Evolutionary conservation across 352 stramenopile genomes (phyloP).

Genomic region (Elongisporangium undulatum): DNA sequence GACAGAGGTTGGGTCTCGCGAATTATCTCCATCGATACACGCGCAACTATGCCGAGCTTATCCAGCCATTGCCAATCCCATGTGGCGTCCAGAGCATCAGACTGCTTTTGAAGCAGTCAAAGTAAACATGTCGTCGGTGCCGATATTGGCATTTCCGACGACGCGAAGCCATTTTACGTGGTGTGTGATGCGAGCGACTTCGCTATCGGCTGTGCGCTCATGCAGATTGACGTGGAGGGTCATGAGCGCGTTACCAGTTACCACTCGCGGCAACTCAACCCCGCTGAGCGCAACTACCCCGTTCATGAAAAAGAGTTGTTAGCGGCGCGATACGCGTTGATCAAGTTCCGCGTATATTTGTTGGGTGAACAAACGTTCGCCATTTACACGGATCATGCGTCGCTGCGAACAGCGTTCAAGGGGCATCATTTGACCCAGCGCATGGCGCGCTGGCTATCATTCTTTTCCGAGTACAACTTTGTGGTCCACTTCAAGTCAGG

Average conservation of each 20-base stretch:
- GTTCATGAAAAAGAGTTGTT: no score
- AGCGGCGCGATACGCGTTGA: slow-evolving; percentile 14
- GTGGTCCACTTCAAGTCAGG: slow-evolving; percentile 21
- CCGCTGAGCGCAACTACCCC: no score
- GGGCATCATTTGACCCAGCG: slow-evolving; percentile 14
- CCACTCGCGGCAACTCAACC: slow-evolving; percentile 18
- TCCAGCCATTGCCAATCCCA: slow-evolving; percentile 6
- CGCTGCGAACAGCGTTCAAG: slow-evolving; percentile 8
- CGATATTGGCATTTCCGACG: slow-evolving; percentile 9
- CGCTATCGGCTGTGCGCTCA: slow-evolving; percentile 14
- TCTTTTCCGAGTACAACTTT: slow-evolving; percentile 25
- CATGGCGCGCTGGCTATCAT: slow-evolving; percentile 18
- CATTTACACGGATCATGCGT: no score
- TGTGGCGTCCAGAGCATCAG: slow-evolving; percentile 6
- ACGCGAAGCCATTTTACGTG: slow-evolving; percentile 11
- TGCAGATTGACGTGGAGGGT: slow-evolving; percentile 10
- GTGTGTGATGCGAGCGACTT: slow-evolving; percentile 18
- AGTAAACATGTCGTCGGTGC: not conserved
- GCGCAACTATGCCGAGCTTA: slow-evolving; percentile 6
- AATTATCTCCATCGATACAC: slow-evolving; percentile 11
- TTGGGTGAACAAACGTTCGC: slow-evolving; percentile 11
- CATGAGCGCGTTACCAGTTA: slow-evolving; percentile 16
- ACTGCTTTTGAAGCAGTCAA: slow-evolving; percentile 14
- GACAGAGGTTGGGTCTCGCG: slow-evolving; percentile 6
- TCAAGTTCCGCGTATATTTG: slow-evolving; percentile 24